Evolutionary conservation across 257 asterid species (phyloP).

Genomic region (Nemophila menziesii): DNA sequence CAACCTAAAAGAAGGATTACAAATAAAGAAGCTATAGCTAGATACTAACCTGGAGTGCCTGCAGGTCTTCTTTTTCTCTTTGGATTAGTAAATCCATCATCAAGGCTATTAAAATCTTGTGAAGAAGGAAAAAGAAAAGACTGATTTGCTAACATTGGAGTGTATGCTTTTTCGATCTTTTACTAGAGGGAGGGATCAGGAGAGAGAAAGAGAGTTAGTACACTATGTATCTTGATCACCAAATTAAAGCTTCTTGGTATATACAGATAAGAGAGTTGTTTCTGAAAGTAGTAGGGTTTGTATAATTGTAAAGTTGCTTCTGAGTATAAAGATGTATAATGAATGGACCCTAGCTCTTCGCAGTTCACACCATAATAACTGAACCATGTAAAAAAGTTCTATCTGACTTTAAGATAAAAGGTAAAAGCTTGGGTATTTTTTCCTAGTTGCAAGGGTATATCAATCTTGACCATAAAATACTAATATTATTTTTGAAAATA

Average conservation of each 20-base stretch:
- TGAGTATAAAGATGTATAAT: too few species aligned
- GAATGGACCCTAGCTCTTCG: too few species aligned
- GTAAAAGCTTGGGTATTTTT: too few species aligned
- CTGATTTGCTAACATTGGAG: constrained; percentile 19
- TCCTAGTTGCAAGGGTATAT: too few species aligned
- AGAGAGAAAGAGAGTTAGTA: constrained; percentile 4
- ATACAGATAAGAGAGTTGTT: background rate
- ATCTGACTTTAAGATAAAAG: too few species aligned
- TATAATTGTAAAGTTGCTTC: constrained; percentile 3
- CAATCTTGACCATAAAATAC: too few species aligned
- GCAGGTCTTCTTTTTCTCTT: constrained; percentile 34
- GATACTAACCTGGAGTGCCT: constrained; percentile 30
- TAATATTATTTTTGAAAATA: too few species aligned
- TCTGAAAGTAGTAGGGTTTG: constrained; percentile 7
- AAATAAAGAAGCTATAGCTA: background rate
- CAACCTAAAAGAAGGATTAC: too few species aligned
- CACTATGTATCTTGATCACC: too few species aligned
- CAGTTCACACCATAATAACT: too few species aligned
- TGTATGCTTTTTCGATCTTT: constrained; percentile 1
- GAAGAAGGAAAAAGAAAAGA: constrained; percentile 25
- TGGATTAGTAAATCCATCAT: constrained; percentile 13
- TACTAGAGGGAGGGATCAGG: constrained; percentile 4
- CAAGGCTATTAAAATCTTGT: constrained; percentile 15
- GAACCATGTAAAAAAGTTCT: too few species aligned
- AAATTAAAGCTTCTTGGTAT: too few species aligned